These are phyloP conservation scores for Prillingera fragicola DNA, from an alignment of 1,284 basidiomycete genomes.

Conservation along the genomic window DNA sequence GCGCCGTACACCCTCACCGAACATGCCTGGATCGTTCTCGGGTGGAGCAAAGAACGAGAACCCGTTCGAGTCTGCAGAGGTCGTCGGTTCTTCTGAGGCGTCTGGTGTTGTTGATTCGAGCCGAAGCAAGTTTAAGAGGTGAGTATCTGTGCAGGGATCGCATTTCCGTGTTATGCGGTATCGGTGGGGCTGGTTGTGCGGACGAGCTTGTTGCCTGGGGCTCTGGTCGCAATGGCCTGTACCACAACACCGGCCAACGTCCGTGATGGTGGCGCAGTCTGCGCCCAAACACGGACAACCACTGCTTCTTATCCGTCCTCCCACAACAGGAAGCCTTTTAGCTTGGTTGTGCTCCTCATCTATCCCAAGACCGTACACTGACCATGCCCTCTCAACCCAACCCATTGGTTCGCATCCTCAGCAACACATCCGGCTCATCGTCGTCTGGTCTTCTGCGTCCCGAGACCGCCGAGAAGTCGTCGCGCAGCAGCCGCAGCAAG, in stretches of 20 bases:
- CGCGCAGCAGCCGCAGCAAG: not conserved
- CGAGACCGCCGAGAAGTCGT: not conserved
- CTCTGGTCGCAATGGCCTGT: too few relatives aligned
- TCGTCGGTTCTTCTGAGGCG: not conserved
- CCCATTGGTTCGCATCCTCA: not conserved
- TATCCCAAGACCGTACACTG: not conserved
- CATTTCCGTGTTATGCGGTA: not conserved
- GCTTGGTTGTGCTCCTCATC: too few relatives aligned
- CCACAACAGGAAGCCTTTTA: too few relatives aligned
- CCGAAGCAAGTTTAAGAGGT: conserved; percentile 9
- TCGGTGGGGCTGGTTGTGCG: too few relatives aligned
- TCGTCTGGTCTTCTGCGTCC: too few relatives aligned
- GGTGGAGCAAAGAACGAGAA: conserved; percentile 8
- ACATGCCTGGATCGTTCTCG: too few relatives aligned
- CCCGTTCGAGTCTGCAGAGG: conserved; percentile 8
- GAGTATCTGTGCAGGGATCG: conserved; percentile 4
- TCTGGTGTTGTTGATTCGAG: not conserved
- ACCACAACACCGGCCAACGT: too few relatives aligned
- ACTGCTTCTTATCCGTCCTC: not conserved
- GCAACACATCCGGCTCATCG: not conserved
- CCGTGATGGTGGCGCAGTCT: not conserved
- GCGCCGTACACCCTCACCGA: not conserved
- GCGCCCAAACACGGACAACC: not conserved
- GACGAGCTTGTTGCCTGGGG: too few relatives aligned
- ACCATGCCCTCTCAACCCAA: too few relatives aligned